Evolutionary conservation across 2,329 filamentous ascomycete species (phyloP).

Genomic region (Botrytis galanthina): DNA sequence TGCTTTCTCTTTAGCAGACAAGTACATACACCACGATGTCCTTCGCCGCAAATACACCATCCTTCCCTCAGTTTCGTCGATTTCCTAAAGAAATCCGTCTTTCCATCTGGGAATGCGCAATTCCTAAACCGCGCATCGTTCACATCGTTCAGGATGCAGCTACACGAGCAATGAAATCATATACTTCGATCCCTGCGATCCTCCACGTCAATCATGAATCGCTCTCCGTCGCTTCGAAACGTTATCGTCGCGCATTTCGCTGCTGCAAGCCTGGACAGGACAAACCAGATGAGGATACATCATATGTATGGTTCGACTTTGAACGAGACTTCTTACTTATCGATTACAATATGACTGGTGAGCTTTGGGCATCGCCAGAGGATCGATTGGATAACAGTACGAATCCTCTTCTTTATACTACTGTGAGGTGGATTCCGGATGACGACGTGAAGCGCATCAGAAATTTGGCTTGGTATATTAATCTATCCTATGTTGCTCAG

Average conservation of each 20-base stretch:
- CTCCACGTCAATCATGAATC: neutral
- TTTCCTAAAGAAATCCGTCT: neutral
- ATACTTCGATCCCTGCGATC: neutral
- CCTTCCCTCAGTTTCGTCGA: neutral
- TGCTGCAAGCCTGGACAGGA: neutral
- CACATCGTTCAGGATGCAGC: neutral
- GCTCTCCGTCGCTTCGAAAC: neutral
- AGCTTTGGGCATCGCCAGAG: neutral
- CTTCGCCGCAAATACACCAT: neutral
- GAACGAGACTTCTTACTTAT: neutral
- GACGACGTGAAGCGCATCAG: neutral
- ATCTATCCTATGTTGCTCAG: fast-evolving
- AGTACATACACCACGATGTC: neutral
- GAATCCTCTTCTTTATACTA: neutral
- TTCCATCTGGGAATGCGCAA: neutral
- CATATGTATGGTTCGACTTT: neutral
- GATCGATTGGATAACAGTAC: fast-evolving
- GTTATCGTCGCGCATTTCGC: neutral
- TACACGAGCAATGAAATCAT: neutral
- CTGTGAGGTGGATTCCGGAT: neutral
- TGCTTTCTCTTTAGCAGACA: fast-evolving
- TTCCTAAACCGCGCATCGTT: neutral
- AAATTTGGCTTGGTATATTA: neutral
- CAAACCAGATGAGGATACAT: neutral
- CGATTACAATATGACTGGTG: neutral